Evolutionary conservation across 116 monocot genomes (phyloP).

Genomic region (Phalaenopsis hybrid): DNA sequence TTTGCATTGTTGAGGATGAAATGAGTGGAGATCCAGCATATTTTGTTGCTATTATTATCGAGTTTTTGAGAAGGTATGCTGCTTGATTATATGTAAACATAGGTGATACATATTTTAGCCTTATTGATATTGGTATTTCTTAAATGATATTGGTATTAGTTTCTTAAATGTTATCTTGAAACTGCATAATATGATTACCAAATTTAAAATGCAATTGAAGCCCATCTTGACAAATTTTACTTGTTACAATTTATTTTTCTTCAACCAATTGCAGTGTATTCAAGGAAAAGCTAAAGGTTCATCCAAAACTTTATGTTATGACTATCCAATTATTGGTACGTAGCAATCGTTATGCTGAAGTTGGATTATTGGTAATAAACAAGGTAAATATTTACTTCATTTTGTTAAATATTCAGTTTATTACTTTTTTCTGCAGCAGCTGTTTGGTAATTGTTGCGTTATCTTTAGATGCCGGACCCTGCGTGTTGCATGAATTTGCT

Average conservation of each 20-base stretch:
- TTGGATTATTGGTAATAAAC: slow-evolving; percentile 64
- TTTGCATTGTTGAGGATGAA: slow-evolving; percentile 78
- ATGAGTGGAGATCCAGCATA: slow-evolving; percentile 82
- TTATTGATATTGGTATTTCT: background rate
- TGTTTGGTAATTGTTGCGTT: background rate
- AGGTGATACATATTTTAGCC: background rate
- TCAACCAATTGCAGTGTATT: slow-evolving; percentile 39
- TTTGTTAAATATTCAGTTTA: background rate
- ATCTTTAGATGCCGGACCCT: background rate
- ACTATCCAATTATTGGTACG: slow-evolving; percentile 58
- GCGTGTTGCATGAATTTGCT: background rate
- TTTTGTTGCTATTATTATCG: slow-evolving; percentile 68
- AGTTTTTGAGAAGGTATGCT: slow-evolving; percentile 70
- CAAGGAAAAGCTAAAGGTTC: slow-evolving; percentile 58
- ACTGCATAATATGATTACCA: background rate
- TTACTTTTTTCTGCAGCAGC: background rate
- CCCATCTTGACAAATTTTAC: background rate
- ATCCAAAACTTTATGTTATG: slow-evolving; percentile 70
- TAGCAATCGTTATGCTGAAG: slow-evolving; percentile 50
- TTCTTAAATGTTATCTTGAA: background rate
- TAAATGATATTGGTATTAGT: background rate
- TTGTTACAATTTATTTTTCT: background rate
- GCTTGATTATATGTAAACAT: slow-evolving; percentile 3
- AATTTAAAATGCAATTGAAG: background rate
- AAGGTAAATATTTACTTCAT: slow-evolving; percentile 46